Percentiles rank a stretch among this genome's conserved stretches.
These are phyloP conservation scores for Gypsophila paniculata DNA, from an alignment of 179 eudicot genomes.

Conservation along the genomic window DNA sequence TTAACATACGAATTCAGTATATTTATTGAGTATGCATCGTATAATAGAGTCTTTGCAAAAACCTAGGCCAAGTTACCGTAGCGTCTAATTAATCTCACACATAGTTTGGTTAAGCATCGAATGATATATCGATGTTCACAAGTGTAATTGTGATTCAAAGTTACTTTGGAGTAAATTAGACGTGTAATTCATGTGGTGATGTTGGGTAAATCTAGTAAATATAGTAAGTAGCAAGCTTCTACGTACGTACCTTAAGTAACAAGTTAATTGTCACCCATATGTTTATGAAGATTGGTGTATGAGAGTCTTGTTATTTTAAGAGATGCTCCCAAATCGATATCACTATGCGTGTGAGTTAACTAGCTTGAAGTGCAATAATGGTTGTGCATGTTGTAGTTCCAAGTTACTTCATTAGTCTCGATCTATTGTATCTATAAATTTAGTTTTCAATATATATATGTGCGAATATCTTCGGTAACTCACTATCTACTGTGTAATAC, in stretches of 20 bases:
- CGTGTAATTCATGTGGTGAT: constrained; percentile 37
- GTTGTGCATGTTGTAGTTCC: background rate
- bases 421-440: too few relatives aligned
- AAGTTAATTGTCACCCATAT: constrained; percentile 14
- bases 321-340: constrained; percentile 24
- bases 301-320: constrained; percentile 21
- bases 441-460: too few relatives aligned
- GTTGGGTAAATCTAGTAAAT: constrained; percentile 31
- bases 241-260: constrained; percentile 21
- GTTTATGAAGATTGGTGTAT: constrained; percentile 18
- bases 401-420: background rate
- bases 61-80: constrained; percentile 27
- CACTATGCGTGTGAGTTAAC: background rate
- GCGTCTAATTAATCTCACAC: constrained; percentile 35
- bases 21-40: background rate
- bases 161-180: constrained; percentile 41
- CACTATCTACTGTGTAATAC: too few relatives aligned
- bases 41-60: constrained; percentile 8
- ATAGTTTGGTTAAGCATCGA: constrained; percentile 6
- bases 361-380: too few relatives aligned
- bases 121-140: background rate
- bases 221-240: constrained; percentile 21
- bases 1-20: background rate
- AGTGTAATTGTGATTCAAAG: constrained; percentile 4
- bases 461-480: too few relatives aligned